A percentile compares a stretch with the other conserved stretches of the same genome.
These are phyloP conservation scores for Postia placenta DNA, from an alignment of 768 basidiomycete species.

Conservation along the genomic window DNA sequence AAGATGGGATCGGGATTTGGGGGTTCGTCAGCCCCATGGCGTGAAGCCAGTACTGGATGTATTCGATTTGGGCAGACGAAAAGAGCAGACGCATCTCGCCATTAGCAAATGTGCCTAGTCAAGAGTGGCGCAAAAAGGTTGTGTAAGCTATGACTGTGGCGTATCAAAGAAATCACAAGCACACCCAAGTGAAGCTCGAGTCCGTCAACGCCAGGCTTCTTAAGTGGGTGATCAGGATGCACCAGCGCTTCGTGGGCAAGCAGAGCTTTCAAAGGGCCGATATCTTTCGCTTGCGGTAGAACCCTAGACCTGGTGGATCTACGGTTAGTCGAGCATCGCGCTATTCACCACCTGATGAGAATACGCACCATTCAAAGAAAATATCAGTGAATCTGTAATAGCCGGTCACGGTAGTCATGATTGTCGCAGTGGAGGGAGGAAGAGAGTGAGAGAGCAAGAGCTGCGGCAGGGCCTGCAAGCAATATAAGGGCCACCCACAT, in stretches of 20 bases:
- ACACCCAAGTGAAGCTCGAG: slow-evolving; percentile 62
- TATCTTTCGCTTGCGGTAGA: slow-evolving; percentile 57
- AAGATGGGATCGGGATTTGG: slow-evolving; percentile 69
- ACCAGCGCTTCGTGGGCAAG: slow-evolving; percentile 66
- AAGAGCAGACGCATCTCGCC: slow-evolving; percentile 78
- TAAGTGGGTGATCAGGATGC: slow-evolving; percentile 67
- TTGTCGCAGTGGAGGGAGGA: slow-evolving; percentile 4
- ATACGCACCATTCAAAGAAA: slow-evolving; percentile 66
- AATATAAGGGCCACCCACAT: slow-evolving; percentile 3
- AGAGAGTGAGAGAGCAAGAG: slow-evolving; percentile 1
- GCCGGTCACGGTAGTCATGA: slow-evolving; percentile 40
- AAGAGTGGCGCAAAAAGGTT: neutral
- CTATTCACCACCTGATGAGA: no score
- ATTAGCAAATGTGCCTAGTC: slow-evolving; percentile 56
- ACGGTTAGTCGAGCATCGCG: no score
- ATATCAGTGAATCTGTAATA: slow-evolving; percentile 86
- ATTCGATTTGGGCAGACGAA: slow-evolving; percentile 81
- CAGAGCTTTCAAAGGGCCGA: slow-evolving; percentile 59
- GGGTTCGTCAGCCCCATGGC: slow-evolving; percentile 60
- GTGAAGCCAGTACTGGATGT: slow-evolving; percentile 78
- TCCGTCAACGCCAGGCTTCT: slow-evolving; percentile 55
- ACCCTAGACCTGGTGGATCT: no score
- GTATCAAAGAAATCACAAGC: neutral
- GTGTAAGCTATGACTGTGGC: neutral
- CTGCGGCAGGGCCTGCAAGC: slow-evolving; percentile 7